phyloP scores from a whole-genome alignment of 441 rosid genomes.

The Pelargonium myrrhifolium region DNA sequence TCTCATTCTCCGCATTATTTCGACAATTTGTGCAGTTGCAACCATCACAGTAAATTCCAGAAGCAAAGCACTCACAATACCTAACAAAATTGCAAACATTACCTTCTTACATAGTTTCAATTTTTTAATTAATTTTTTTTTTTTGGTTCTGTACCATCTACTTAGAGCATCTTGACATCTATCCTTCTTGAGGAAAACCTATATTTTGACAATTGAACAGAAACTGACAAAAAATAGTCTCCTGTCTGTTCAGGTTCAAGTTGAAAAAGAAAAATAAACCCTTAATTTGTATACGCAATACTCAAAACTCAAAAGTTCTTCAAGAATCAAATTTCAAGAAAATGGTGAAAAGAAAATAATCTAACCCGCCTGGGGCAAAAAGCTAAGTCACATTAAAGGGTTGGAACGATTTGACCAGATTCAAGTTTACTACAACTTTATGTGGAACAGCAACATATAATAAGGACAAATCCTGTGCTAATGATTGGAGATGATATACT shows the following conservation, averaged over 20 bases:
- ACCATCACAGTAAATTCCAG: conserved; percentile 77
- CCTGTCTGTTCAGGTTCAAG: background rate
- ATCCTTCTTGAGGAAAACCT: background rate
- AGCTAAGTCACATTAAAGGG: background rate
- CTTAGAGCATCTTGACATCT: background rate
- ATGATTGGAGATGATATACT: conserved; percentile 21
- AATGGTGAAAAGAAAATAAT: background rate
- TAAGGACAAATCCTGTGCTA: too few species aligned
- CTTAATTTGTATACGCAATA: background rate
- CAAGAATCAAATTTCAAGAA: background rate
- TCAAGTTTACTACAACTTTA: background rate
- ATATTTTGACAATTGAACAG: background rate
- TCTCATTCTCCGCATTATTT: conserved; percentile 73
- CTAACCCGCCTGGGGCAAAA: background rate
- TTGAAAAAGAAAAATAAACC: background rate
- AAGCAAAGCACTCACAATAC: conserved; percentile 93
- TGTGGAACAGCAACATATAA: background rate
- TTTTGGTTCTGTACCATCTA: background rate
- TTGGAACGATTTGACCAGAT: background rate
- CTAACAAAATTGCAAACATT: conserved; percentile 26
- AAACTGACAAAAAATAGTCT: background rate
- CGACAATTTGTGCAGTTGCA: conserved; percentile 77
- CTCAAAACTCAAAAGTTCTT: background rate
- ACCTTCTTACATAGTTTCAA: background rate
- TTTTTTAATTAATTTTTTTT: background rate